A percentile compares a stretch with the other conserved stretches of the same genome.
Evolutionary conservation across 163 green algal genomes (phyloP).

Genomic region (Trebouxia gelatinosa): DNA sequence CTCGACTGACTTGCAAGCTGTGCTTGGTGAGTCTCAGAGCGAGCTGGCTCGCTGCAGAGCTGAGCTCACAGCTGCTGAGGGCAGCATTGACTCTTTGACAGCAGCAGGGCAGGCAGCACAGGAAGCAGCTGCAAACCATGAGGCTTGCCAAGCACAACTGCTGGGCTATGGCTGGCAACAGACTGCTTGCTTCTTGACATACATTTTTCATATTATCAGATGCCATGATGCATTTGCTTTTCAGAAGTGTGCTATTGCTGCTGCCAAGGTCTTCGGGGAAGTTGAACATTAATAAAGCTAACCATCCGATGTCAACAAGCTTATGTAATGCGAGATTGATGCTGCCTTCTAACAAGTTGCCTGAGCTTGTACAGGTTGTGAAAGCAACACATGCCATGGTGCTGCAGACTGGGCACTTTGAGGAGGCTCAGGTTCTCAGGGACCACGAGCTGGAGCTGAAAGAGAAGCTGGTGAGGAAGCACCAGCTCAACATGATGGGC

Average conservation of each 20-base stretch:
- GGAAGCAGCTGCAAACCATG: not conserved
- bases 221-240: too few relatives aligned
- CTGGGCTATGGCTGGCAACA: not conserved
- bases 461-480: slow-evolving; percentile 53
- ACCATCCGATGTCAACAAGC: too few relatives aligned
- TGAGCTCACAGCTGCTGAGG: slow-evolving; percentile 14
- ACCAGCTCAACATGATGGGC: too few relatives aligned
- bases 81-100: not conserved
- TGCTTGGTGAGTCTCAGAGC: not conserved
- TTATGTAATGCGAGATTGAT: too few relatives aligned
- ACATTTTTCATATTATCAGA: too few relatives aligned
- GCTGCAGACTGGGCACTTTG: slow-evolving; percentile 69
- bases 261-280: too few relatives aligned
- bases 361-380: too few relatives aligned
- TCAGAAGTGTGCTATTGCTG: too few relatives aligned
- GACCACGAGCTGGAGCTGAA: slow-evolving; percentile 56
- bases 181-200: not conserved
- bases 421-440: slow-evolving; percentile 82
- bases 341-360: too few relatives aligned
- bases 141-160: too few relatives aligned
- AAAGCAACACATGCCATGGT: not conserved
- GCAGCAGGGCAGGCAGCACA: not conserved
- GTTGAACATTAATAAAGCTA: too few relatives aligned
- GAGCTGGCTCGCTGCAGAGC: not conserved
- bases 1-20: slow-evolving; percentile 9